phyloP scores from a whole-genome alignment of 371 early-diverging fungal species.

The Zychaea mexicana region DNA sequence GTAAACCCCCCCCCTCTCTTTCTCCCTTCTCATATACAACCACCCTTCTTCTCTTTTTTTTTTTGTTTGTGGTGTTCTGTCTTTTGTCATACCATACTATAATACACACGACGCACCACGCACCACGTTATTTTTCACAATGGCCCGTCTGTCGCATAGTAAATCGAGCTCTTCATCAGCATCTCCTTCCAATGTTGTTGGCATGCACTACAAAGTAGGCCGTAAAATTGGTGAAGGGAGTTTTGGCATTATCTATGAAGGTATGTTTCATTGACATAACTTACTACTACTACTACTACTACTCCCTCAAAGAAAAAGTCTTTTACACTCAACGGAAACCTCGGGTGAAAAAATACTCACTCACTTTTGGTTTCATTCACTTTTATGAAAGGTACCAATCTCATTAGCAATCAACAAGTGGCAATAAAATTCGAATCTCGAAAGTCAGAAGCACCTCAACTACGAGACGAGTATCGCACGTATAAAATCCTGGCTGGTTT shows the following conservation, averaged over 20 bases:
- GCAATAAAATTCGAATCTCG: slow-evolving; percentile 86
- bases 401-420: slow-evolving; percentile 70
- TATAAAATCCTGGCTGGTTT: slow-evolving; percentile 72
- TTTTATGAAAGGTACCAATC: slow-evolving; percentile 42
- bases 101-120: not conserved
- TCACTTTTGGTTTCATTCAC: not conserved
- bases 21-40: not conserved
- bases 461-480: slow-evolving; percentile 82
- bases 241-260: slow-evolving; percentile 96
- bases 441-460: slow-evolving; percentile 83
- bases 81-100: not conserved
- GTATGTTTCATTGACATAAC: slow-evolving; percentile 23
- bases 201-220: slow-evolving; percentile 90
- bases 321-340: not conserved
- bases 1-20: not conserved
- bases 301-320: not conserved
- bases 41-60: not conserved
- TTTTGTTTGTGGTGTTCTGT: not conserved
- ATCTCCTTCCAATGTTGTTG: slow-evolving; percentile 62
- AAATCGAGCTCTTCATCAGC: slow-evolving; percentile 21
- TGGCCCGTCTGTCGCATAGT: not conserved
- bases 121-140: not conserved
- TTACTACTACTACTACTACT: not conserved
- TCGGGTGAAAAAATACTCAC: not conserved
- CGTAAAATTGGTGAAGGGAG: slow-evolving; percentile 94